A percentile compares a stretch with the other conserved stretches of the same genome.
These are phyloP conservation scores for Metschnikowia lochheadii DNA, from an alignment of 805 yeast genomes.

Conservation along the genomic window DNA sequence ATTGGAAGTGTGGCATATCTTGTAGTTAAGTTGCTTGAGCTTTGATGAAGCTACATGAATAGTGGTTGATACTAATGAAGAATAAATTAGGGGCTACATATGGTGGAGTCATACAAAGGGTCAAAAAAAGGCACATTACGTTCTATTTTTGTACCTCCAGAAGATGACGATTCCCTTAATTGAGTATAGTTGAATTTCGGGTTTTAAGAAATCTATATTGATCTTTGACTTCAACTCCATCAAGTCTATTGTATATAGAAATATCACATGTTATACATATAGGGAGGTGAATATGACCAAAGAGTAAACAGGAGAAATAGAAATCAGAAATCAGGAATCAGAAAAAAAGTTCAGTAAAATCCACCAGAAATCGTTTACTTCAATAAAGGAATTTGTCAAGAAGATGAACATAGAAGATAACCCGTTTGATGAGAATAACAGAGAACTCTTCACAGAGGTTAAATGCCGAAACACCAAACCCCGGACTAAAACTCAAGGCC, in stretches of 20 bases:
- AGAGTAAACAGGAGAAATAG: slow-evolving; percentile 4
- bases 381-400: slow-evolving; percentile 61
- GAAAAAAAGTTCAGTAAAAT: slow-evolving; percentile 87
- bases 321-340: slow-evolving; percentile 24
- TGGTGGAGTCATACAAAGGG: slow-evolving; percentile 68
- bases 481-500: too few relatives aligned
- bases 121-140: slow-evolving; percentile 74
- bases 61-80: too few relatives aligned
- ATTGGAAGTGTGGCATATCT: too few relatives aligned
- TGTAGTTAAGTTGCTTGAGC: too few relatives aligned
- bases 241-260: slow-evolving; percentile 68
- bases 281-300: slow-evolving; percentile 50
- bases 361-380: slow-evolving; percentile 65
- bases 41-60: too few relatives aligned
- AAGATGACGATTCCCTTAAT: slow-evolving; percentile 24
- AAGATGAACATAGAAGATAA: slow-evolving; percentile 57
- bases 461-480: too few relatives aligned
- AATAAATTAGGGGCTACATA: neutral
- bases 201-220: slow-evolving; percentile 71
- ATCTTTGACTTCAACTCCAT: slow-evolving; percentile 52
- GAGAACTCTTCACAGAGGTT: slow-evolving; percentile 44
- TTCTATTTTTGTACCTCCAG: slow-evolving; percentile 36
- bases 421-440: slow-evolving; percentile 71
- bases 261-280: slow-evolving; percentile 75
- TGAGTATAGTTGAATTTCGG: slow-evolving; percentile 65